Evolutionary conservation across 495 filamentous ascomycete genomes (phyloP).

Genomic region (Penicillium robsamsonii): DNA sequence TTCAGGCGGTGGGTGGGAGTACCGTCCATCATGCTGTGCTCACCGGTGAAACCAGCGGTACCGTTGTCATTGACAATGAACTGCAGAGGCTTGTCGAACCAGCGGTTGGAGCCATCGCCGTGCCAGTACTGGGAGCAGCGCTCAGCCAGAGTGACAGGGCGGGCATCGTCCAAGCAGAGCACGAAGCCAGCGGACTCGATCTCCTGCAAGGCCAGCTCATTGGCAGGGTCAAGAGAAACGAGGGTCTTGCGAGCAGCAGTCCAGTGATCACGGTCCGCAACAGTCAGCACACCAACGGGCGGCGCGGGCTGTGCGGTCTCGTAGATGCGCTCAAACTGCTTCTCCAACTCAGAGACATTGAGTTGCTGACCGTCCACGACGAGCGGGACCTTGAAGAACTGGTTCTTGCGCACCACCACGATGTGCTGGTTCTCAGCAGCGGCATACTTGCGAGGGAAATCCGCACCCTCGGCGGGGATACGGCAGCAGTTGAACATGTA

Average conservation of each 20-base stretch:
- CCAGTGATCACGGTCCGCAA: slow-evolving; percentile 92
- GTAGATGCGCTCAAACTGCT: slow-evolving; percentile 83
- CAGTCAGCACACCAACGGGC: slow-evolving; percentile 81
- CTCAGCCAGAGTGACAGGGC: slow-evolving; percentile 92
- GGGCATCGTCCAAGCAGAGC: slow-evolving; percentile 89
- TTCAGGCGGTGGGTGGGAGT: slow-evolving; percentile 96
- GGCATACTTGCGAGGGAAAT: slow-evolving; percentile 80
- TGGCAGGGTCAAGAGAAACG: slow-evolving; percentile 68
- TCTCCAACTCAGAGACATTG: slow-evolving; percentile 82
- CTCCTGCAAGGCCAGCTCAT: slow-evolving; percentile 69
- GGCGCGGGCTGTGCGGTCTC: slow-evolving; percentile 66
- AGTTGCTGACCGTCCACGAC: slow-evolving; percentile 77
- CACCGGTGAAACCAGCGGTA: slow-evolving; percentile 95
- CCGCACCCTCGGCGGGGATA: slow-evolving; percentile 76
- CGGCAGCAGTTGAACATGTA: slow-evolving; percentile 98
- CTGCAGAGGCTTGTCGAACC: slow-evolving; percentile 97
- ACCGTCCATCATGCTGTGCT: slow-evolving; percentile 99
- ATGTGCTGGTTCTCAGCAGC: slow-evolving; percentile 77
- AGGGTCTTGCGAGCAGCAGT: slow-evolving; percentile 78
- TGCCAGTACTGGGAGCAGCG: slow-evolving; percentile 97
- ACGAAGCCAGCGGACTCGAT: slow-evolving; percentile 92
- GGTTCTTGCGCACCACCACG: slow-evolving; percentile 87
- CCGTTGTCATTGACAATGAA: slow-evolving; percentile 99
- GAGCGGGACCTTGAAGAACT: slow-evolving; percentile 85
- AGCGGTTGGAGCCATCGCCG: slow-evolving; percentile 91